These are phyloP conservation scores for Salix exigua DNA, from an alignment of 345 rosid species.

Conservation along the genomic window DNA sequence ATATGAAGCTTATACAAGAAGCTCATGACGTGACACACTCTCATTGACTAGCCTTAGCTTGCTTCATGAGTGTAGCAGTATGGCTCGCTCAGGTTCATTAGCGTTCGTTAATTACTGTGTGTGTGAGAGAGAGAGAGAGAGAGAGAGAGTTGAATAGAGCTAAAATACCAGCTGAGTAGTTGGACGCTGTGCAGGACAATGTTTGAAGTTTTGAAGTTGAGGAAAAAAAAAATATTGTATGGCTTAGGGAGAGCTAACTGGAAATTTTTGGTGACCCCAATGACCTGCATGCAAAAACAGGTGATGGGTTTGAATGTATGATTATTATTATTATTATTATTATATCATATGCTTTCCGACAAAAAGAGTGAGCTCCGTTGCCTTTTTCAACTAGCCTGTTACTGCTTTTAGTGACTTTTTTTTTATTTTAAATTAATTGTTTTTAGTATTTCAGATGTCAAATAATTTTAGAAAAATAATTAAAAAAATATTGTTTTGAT, in stretches of 20 bases:
- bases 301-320: not conserved
- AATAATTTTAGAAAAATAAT: too few species aligned
- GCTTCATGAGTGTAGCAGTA: not conserved
- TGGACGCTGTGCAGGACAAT: not conserved
- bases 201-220: not conserved
- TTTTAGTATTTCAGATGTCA: too few species aligned
- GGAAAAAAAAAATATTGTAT: not conserved
- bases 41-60: not conserved
- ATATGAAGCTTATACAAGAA: not conserved
- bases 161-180: not conserved
- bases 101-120: not conserved
- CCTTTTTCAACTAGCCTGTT: too few species aligned
- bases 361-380: too few species aligned
- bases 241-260: not conserved
- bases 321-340: not conserved
- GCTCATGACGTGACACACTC: conserved; percentile 8
- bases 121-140: too few species aligned
- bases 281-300: not conserved
- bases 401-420: too few species aligned
- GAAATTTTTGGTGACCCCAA: not conserved
- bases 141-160: not conserved
- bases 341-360: too few species aligned
- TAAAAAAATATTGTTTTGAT: too few species aligned
- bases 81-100: not conserved
- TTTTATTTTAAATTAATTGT: too few species aligned